Evolutionary conservation across 345 rosid genomes (phyloP).

Genomic region (Cardamine occulta): DNA sequence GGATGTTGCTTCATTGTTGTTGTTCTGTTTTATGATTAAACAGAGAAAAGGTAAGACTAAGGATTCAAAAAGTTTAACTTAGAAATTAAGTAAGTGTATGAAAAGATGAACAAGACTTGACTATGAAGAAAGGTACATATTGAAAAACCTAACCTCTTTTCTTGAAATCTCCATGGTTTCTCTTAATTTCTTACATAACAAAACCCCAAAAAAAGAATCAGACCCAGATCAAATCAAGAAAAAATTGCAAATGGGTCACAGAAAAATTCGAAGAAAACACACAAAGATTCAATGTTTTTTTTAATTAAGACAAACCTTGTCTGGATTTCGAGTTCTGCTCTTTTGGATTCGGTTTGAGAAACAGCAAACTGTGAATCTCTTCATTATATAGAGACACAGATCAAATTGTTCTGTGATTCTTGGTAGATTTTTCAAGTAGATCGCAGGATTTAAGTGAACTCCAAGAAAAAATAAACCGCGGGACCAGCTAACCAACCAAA

Average conservation of each 20-base stretch:
- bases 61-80: slow-evolving; percentile 17
- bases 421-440: slow-evolving; percentile 27
- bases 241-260: slow-evolving; percentile 3
- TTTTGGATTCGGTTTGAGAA: slow-evolving; percentile 32
- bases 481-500: slow-evolving; percentile 44
- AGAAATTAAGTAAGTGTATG: slow-evolving; percentile 18
- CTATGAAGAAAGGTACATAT: slow-evolving; percentile 32
- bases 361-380: slow-evolving; percentile 39
- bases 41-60: slow-evolving; percentile 7
- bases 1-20: slow-evolving; percentile 43
- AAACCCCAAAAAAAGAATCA: slow-evolving; percentile 15
- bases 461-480: slow-evolving; percentile 37
- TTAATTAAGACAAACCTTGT: slow-evolving; percentile 30
- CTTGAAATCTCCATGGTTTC: slow-evolving; percentile 42
- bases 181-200: slow-evolving; percentile 32
- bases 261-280: not conserved
- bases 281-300: slow-evolving; percentile 5
- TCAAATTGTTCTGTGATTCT: not conserved
- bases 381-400: slow-evolving; percentile 38
- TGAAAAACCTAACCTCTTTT: slow-evolving; percentile 28
- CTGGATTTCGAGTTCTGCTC: slow-evolving; percentile 16
- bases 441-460: slow-evolving; percentile 44
- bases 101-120: slow-evolving; percentile 31
- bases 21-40: slow-evolving; percentile 29
- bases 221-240: slow-evolving; percentile 28